Evolutionary conservation across 2,329 filamentous ascomycete species (phyloP).

Genomic region (Penicillium sp.): DNA sequence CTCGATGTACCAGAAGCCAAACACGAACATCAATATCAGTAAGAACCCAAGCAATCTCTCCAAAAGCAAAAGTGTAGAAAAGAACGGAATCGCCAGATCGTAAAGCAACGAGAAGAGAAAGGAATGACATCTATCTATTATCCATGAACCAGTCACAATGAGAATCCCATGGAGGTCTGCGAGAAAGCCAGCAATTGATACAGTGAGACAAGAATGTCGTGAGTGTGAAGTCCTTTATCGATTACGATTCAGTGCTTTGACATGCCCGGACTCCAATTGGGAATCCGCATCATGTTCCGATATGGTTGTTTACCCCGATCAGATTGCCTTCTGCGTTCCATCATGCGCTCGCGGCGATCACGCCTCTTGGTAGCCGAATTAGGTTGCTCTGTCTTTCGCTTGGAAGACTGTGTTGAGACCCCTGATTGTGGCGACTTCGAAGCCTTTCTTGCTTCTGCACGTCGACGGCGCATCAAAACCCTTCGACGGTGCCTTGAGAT

Average conservation of each 20-base stretch:
- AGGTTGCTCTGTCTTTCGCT: conserved; percentile 23
- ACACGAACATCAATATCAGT: too few relatives aligned
- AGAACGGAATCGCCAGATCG: neutral
- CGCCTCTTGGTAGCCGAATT: conserved; percentile 38
- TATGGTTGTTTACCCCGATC: conserved; percentile 15
- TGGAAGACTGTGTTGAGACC: neutral
- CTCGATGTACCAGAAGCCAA: neutral
- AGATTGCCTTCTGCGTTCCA: conserved; percentile 21
- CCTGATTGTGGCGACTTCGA: neutral
- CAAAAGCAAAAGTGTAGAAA: neutral
- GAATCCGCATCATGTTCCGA: conserved; percentile 21
- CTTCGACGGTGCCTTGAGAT: neutral
- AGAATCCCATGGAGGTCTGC: neutral
- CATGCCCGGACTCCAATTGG: conserved; percentile 14
- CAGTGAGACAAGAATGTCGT: neutral
- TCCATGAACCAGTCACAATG: neutral
- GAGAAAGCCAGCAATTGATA: neutral
- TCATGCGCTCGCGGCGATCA: conserved; percentile 38
- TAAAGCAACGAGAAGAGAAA: neutral
- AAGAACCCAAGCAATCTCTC: neutral
- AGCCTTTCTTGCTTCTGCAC: conserved; percentile 2
- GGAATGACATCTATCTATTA: neutral
- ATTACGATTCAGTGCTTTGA: conserved; percentile 7
- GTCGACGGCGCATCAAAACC: conserved; percentile 7
- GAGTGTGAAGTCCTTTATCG: neutral